Conservation (phyloP, 2,329 filamentous ascomycete species). For the Chalara sp. region DNA sequence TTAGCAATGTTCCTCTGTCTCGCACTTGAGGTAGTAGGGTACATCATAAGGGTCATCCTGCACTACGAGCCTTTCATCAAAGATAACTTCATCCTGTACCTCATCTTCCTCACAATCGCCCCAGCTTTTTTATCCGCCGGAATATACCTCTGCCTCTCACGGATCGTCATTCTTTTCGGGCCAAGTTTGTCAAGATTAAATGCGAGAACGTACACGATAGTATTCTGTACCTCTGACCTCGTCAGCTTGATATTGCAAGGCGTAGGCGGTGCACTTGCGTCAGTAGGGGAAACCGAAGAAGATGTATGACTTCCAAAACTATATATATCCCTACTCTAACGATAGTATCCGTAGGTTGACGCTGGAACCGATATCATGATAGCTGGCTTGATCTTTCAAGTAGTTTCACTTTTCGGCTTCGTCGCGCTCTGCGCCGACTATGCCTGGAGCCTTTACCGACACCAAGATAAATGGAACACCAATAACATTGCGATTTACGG, state of each 20-base stretch:
- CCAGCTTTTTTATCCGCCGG: constrained; percentile 56
- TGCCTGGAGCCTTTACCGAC: constrained; percentile 7
- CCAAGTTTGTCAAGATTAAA: constrained; percentile 36
- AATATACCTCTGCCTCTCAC: constrained; percentile 51
- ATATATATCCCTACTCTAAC: neutral
- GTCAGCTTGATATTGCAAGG: constrained; percentile 52
- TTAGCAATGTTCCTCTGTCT: constrained; percentile 45
- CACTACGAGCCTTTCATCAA: constrained; percentile 41
- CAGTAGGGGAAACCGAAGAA: constrained; percentile 3
- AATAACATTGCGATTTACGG: neutral
- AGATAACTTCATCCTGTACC: constrained; percentile 38
- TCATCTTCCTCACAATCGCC: constrained; percentile 52
- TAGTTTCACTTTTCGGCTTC: constrained; percentile 38
- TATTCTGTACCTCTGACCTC: constrained; percentile 55
- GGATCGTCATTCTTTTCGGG: constrained; percentile 38
- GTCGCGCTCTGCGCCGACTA: constrained; percentile 15
- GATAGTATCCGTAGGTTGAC: constrained; percentile 17
- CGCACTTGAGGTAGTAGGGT: constrained; percentile 48
- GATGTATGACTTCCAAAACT: neutral
- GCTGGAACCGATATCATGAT: constrained; percentile 50
- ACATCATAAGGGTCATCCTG: constrained; percentile 47
- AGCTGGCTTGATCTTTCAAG: constrained; percentile 50
- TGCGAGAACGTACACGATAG: constrained; percentile 38
- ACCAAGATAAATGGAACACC: constrained; percentile 5
- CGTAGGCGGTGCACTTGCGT: constrained; percentile 47